Evolutionary conservation across 2,329 filamentous ascomycete genomes (phyloP).

Genomic region (Penicillium sp.): DNA sequence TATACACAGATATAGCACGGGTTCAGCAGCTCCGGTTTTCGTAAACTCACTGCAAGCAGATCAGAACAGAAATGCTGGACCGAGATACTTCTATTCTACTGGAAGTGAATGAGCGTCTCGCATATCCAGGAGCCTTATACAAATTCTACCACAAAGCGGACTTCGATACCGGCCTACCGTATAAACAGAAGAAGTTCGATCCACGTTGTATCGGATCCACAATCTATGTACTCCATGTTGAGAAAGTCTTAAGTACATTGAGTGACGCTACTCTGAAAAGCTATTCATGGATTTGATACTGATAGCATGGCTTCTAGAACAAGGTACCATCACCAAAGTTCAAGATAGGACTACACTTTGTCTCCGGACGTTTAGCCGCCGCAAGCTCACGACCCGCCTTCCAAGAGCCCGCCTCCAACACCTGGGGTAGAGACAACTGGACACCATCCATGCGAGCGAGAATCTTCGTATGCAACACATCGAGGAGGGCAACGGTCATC

Average conservation of each 20-base stretch:
- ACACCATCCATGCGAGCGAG: constrained; percentile 41
- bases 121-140: background rate
- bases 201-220: too few species aligned
- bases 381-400: constrained; percentile 45
- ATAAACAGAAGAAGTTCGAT: background rate
- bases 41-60: background rate
- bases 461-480: constrained; percentile 53
- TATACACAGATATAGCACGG: background rate
- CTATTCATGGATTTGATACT: background rate
- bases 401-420: constrained; percentile 56
- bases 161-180: too few species aligned
- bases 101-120: background rate
- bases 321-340: constrained; percentile 42
- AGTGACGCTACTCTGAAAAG: background rate
- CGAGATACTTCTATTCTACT: background rate
- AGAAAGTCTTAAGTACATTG: background rate
- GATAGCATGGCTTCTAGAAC: constrained; percentile 23
- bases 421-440: constrained; percentile 48
- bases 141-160: background rate
- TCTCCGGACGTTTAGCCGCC: constrained; percentile 32
- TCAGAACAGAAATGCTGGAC: background rate
- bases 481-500: constrained; percentile 60
- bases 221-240: background rate
- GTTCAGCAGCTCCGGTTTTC: background rate
- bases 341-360: constrained; percentile 38